Evolutionary conservation across 208 protist genomes (phyloP), one percentile per base, ranked within the genome.

Genomic region (Acanthamoeba rhysodes): DNA sequence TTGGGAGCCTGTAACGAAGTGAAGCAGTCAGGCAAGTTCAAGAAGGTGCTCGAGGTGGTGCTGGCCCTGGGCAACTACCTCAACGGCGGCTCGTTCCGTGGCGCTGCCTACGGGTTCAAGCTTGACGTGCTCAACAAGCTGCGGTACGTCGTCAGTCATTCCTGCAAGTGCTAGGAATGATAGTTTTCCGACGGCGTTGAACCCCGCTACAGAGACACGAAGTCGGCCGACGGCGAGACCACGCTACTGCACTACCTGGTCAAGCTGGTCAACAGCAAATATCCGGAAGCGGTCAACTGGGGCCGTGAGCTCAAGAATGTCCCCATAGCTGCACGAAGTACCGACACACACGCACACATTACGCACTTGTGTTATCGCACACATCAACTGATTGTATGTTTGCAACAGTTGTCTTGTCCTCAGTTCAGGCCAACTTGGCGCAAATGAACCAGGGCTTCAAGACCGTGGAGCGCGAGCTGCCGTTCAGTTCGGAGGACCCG

Each of bases 111-210:
- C 16, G 95, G 95, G 37, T 95, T 96, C 66, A 57, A 85, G 66
- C 57, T 95, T 7, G 94, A 96, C 27, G 72, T 78, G 4, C 95
- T 96, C 32, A 66, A 16, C 64, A 95, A 96, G 88, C 82, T 96
- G 14, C 12, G 88, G 55, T 45, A 85, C 29, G 72, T 20, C 22
- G 16, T 27, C 34, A 9, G 3, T 80, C 32, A 0, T 18, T 32
- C 68, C 24, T 72, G 8, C n/a, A 50, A 7, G 16, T 64, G 22
- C 37, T 1, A 0, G 20, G 12, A 4, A 76, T 90, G 18, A 3
- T 59, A 2, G 3, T 66, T 66, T 2, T 91, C 3, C 3, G 62
- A 3, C 8, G 14, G n/a, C 14, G 2, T 29, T 70, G 18, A 2
- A n/a, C n/a, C n/a, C n/a, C n/a, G n/a, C n/a, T 41, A 27, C 18